Evolutionary conservation across 1,139 yeast genomes (phyloP).

Genomic region (Lodderomyces metapsilosis): DNA sequence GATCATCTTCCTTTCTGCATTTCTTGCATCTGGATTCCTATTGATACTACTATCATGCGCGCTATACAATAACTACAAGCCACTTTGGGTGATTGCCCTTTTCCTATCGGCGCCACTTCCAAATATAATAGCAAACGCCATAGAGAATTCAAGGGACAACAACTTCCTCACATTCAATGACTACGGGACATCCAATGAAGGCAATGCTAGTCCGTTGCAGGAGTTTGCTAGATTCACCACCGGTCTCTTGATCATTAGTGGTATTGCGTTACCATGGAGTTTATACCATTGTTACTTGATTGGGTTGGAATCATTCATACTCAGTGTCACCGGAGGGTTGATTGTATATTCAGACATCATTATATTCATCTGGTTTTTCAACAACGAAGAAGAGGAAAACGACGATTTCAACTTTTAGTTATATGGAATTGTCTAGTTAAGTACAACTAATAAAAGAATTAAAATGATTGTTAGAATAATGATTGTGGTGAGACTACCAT

Average conservation of each 20-base stretch:
- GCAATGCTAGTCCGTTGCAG: conserved; percentile 38
- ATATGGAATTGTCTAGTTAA: conserved; percentile 35
- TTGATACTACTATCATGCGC: conserved; percentile 73
- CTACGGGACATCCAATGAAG: conserved; percentile 36
- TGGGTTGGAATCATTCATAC: conserved; percentile 53
- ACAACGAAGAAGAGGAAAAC: conserved; percentile 50
- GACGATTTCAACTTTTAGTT: conserved; percentile 50
- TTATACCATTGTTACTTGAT: conserved; percentile 61
- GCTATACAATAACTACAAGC: conserved; percentile 66
- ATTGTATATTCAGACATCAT: conserved; percentile 71
- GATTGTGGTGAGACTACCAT: conserved; percentile 73
- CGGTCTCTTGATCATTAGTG: conserved; percentile 66
- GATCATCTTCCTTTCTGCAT: conserved; percentile 67
- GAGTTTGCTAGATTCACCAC: conserved; percentile 64
- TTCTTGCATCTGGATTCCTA: conserved; percentile 73
- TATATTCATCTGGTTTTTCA: conserved; percentile 68
- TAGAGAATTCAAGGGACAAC: conserved; percentile 41
- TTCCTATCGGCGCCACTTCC: conserved; percentile 75
- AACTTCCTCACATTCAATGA: conserved; percentile 67
- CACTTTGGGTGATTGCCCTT: conserved; percentile 63
- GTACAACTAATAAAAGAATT: conserved; percentile 55
- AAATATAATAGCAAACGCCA: conserved; percentile 45
- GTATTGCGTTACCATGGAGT: conserved; percentile 63
- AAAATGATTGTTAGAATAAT: conserved; percentile 59
- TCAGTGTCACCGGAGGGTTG: conserved; percentile 71